Evolutionary conservation across 306 rosid genomes (phyloP), one percentile per base, ranked within the genome.

Genomic region (Adenanthera pavonina): DNA sequence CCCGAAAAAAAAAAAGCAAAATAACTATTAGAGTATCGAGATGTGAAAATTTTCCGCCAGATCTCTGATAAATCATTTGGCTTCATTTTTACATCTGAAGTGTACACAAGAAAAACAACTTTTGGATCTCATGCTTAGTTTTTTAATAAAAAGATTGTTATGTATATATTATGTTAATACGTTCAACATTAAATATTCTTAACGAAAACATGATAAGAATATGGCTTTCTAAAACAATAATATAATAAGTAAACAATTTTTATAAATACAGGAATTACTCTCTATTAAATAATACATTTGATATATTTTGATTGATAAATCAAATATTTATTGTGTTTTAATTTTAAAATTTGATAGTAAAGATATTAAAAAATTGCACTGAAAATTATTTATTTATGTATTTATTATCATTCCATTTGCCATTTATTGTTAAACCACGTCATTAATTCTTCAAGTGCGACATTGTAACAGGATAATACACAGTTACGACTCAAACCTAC

Each of bases 61-160:
- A 25, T 25, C 30, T 25, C 30, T 15, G 36, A 74, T n/a, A 30
- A 78, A 52, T 68, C 83, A 59, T 19, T 7, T 46, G 71, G 49
- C 52, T 7, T 2, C 62, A 8, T 0, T 56, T 56, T 56, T 19
- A 4, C 33, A 56, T 19, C 34, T 19, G 12, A 11, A 12, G 52
- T 48, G 52, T 13, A 56, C 62, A 56, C 7, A 17, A 1, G 30
- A 25, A 56, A 6, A 15, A 12, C 15, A 48, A 12, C 16, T 48
- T 48, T 48, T 38, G 41, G 35, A 36, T 14, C 68, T 79, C 67
- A 57, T 59, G 64, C 30, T 60, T 19, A 17, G 8, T 11, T 25
- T 34, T 25, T 15, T 10, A 16, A 33, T 17, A 30, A 2, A 52
- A 52, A 1, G 7, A 7, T 53, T 17, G 59, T 53, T 52, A 20